Evolutionary conservation across 2,329 filamentous ascomycete genomes (phyloP).

Genomic region (Fusarium siculi): DNA sequence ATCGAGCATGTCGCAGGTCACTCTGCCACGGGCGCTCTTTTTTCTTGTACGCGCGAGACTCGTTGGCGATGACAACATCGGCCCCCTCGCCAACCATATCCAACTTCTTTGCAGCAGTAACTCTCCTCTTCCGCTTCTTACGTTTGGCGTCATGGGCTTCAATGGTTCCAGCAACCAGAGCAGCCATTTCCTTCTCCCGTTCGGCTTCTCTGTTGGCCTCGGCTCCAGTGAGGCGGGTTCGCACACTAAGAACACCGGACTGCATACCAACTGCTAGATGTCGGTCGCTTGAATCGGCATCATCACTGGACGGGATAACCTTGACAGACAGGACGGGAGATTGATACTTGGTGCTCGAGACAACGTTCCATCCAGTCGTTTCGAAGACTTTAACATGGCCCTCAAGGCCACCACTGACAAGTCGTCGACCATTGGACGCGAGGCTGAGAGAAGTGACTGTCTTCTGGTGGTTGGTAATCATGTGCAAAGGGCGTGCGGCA

Average conservation of each 20-base stretch:
- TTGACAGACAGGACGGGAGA: slow-evolving; percentile 87
- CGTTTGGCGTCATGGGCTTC: slow-evolving; percentile 80
- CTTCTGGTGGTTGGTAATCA: slow-evolving; percentile 96
- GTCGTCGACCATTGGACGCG: slow-evolving; percentile 80
- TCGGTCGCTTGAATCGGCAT: slow-evolving; percentile 75
- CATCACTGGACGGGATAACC: slow-evolving; percentile 66
- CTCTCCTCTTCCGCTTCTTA: slow-evolving; percentile 72
- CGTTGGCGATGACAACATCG: slow-evolving; percentile 88
- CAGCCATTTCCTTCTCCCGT: slow-evolving; percentile 85
- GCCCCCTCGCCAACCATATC: slow-evolving; percentile 86
- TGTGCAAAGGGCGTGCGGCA: slow-evolving; percentile 84
- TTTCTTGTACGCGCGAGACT: slow-evolving; percentile 60
- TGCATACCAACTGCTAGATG: slow-evolving; percentile 96
- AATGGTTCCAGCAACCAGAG: slow-evolving; percentile 79
- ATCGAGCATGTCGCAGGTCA: slow-evolving; percentile 81
- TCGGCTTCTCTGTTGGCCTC: slow-evolving; percentile 82
- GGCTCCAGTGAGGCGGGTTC: slow-evolving; percentile 85
- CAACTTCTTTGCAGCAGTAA: slow-evolving; percentile 63
- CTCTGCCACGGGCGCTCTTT: slow-evolving; percentile 82
- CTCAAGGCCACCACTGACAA: slow-evolving; percentile 90
- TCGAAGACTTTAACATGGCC: slow-evolving; percentile 98
- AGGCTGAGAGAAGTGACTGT: slow-evolving; percentile 89
- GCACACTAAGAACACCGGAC: slow-evolving; percentile 89
- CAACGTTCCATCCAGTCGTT: slow-evolving; percentile 93
- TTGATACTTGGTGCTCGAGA: slow-evolving; percentile 93